These are phyloP conservation scores for Guillardia theta DNA, from an alignment of 78 protist species.

Conservation along the genomic window DNA sequence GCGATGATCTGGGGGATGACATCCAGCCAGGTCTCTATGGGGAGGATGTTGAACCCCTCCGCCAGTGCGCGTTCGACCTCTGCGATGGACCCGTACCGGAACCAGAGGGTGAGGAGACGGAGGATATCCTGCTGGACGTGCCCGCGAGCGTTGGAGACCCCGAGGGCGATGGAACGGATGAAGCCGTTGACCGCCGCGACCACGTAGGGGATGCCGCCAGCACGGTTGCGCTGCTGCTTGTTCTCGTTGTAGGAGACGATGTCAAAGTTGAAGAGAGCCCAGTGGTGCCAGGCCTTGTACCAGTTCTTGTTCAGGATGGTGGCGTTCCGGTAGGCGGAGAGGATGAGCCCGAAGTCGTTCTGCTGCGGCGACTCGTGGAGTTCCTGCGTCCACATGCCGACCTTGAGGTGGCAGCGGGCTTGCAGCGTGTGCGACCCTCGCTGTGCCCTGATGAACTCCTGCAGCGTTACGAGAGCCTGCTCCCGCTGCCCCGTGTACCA, in stretches of 20 bases:
- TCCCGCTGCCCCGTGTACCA: slow-evolving; percentile 71
- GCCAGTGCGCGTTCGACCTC: slow-evolving; percentile 60
- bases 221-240: not conserved
- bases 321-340: slow-evolving; percentile 64
- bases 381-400: slow-evolving; percentile 77
- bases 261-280: slow-evolving; percentile 86
- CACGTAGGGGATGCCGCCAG: slow-evolving; percentile 1
- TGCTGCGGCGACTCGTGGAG: slow-evolving; percentile 43
- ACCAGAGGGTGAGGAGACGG: slow-evolving; percentile 89
- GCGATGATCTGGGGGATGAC: slow-evolving; percentile 93
- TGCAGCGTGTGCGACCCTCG: slow-evolving; percentile 19
- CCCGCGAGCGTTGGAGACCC: not conserved
- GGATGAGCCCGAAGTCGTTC: slow-evolving; percentile 56
- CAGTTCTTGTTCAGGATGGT: slow-evolving; percentile 69
- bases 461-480: not conserved
- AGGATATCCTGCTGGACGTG: slow-evolving; percentile 79
- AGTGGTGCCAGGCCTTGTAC: slow-evolving; percentile 59
- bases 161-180: slow-evolving; percentile 84
- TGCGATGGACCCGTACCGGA: slow-evolving; percentile 66
- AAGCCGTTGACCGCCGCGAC: slow-evolving; percentile 78
- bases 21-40: slow-evolving; percentile 95
- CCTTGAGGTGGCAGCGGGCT: slow-evolving; percentile 75
- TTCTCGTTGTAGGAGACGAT: slow-evolving; percentile 67
- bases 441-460: not conserved
- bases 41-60: slow-evolving; percentile 74